These are phyloP conservation scores for cucumber (Cucumis sativus) DNA, from an alignment of 306 rosid species.

Conservation along the genomic window DNA sequence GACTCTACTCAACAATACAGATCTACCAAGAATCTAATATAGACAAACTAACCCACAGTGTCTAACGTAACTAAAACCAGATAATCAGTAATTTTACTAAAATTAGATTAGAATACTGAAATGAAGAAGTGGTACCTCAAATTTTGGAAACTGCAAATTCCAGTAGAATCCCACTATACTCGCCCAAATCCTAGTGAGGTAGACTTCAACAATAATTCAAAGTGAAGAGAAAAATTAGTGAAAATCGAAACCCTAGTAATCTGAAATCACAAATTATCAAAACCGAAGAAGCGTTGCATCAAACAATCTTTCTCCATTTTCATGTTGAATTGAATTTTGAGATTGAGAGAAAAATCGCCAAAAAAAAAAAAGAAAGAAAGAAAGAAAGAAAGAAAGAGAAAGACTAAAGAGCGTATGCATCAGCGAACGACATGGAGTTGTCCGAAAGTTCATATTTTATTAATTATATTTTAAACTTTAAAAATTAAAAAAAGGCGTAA, in stretches of 20 bases:
- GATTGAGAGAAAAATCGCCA: constrained; percentile 42
- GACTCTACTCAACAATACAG: constrained; percentile 34
- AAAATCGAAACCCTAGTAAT: constrained; percentile 21
- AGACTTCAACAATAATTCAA: constrained; percentile 18
- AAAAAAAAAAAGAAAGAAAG: background rate
- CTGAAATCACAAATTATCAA: constrained; percentile 24
- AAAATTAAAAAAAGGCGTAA: background rate
- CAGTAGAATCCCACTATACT: constrained; percentile 31
- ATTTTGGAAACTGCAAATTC: constrained; percentile 33
- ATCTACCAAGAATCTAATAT: constrained; percentile 36
- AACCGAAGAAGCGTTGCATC: constrained; percentile 26
- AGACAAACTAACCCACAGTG: background rate
- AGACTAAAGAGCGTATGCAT: background rate
- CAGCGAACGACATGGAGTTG: constrained; percentile 30
- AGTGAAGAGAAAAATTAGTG: background rate
- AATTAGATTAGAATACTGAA: constrained; percentile 16
- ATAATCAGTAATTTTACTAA: constrained; percentile 17
- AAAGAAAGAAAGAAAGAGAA: constrained; percentile 18
- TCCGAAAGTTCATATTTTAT: constrained; percentile 22
- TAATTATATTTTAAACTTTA: constrained; percentile 3
- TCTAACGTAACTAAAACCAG: constrained; percentile 22
- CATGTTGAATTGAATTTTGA: constrained; percentile 33
- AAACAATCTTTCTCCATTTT: constrained; percentile 20
- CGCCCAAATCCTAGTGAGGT: constrained; percentile 40
- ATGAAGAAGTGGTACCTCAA: constrained; percentile 32